Percentiles rank a stretch among this genome's conserved stretches.
phyloP scores from a whole-genome alignment of 2,329 filamentous ascomycete species.

The Ilyonectria destructans region DNA sequence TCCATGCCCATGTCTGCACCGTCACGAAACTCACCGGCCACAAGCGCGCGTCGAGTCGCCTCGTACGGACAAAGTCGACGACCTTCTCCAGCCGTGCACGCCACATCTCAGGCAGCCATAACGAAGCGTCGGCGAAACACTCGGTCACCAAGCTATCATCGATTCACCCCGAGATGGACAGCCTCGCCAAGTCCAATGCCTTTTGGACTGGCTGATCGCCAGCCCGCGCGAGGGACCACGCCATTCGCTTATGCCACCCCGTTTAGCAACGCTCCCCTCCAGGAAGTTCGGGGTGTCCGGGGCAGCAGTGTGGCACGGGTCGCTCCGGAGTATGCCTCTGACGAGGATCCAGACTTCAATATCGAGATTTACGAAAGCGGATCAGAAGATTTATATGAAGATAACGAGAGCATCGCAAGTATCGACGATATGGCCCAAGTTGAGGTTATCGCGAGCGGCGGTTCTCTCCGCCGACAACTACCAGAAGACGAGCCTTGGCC shows the following conservation, averaged over 20 bases:
- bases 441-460: slow-evolving; percentile 38
- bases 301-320: slow-evolving; percentile 51
- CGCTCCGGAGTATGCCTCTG: slow-evolving; percentile 51
- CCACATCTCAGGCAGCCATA: slow-evolving; percentile 50
- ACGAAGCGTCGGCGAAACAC: slow-evolving; percentile 70
- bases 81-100: slow-evolving; percentile 52
- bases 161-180: slow-evolving; percentile 72
- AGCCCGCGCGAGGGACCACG: slow-evolving; percentile 61
- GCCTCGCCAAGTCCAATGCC: slow-evolving; percentile 63
- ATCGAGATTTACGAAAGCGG: slow-evolving; percentile 56
- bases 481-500: slow-evolving; percentile 73
- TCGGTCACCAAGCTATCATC: slow-evolving; percentile 70
- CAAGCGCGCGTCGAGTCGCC: slow-evolving; percentile 62
- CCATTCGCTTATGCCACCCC: slow-evolving; percentile 85
- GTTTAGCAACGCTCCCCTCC: slow-evolving; percentile 73
- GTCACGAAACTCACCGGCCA: slow-evolving; percentile 58
- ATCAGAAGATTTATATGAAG: slow-evolving; percentile 54
- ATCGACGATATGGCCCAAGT: slow-evolving; percentile 50
- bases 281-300: slow-evolving; percentile 57
- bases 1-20: slow-evolving; percentile 66
- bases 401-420: slow-evolving; percentile 45
- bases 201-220: slow-evolving; percentile 53
- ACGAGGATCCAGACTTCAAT: slow-evolving; percentile 57
- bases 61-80: slow-evolving; percentile 59
- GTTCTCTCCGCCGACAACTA: slow-evolving; percentile 52